phyloP scores from a whole-genome alignment of 345 rosid species.

The Triadica sebifera region DNA sequence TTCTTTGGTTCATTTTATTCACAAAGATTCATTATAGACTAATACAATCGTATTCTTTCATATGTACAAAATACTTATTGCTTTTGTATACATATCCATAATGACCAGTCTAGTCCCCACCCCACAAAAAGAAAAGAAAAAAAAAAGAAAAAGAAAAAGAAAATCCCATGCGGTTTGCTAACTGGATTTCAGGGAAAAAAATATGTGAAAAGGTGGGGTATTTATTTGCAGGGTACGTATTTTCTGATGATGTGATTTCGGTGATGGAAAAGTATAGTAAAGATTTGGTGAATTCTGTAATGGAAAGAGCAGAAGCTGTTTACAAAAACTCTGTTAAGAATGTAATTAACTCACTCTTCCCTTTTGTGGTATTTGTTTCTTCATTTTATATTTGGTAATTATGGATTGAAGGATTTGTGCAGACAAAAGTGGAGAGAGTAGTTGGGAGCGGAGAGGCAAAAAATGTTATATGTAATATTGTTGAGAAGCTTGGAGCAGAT shows the following conservation, averaged over 20 bases:
- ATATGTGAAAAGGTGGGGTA: background rate
- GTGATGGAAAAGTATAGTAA: conserved; percentile 51
- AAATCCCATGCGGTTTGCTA: too few relatives aligned
- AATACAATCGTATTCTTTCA: too few relatives aligned
- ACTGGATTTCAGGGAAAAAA: background rate
- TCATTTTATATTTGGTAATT: too few relatives aligned
- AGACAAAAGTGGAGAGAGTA: conserved; percentile 54
- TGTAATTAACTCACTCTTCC: conserved; percentile 15
- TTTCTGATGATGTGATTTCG: conserved; percentile 44
- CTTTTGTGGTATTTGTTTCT: background rate
- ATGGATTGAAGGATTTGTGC: conserved; percentile 15
- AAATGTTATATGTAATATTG: conserved; percentile 69
- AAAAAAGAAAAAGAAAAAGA: too few relatives aligned
- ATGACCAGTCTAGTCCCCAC: too few relatives aligned
- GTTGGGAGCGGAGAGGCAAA: conserved; percentile 83
- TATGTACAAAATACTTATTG: too few relatives aligned
- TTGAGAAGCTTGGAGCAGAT: conserved; percentile 69
- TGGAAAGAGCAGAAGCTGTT: conserved; percentile 69
- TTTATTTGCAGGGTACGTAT: conserved; percentile 46
- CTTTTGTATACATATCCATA: too few relatives aligned
- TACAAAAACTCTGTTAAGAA: conserved; percentile 36
- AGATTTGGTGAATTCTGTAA: conserved; percentile 58
- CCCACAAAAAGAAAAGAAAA: too few relatives aligned
- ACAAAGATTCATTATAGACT: too few relatives aligned
- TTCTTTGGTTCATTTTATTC: background rate